These are phyloP conservation scores for Paramyrothecium sp. DNA, from an alignment of 2,329 filamentous ascomycete species.

Conservation along the genomic window DNA sequence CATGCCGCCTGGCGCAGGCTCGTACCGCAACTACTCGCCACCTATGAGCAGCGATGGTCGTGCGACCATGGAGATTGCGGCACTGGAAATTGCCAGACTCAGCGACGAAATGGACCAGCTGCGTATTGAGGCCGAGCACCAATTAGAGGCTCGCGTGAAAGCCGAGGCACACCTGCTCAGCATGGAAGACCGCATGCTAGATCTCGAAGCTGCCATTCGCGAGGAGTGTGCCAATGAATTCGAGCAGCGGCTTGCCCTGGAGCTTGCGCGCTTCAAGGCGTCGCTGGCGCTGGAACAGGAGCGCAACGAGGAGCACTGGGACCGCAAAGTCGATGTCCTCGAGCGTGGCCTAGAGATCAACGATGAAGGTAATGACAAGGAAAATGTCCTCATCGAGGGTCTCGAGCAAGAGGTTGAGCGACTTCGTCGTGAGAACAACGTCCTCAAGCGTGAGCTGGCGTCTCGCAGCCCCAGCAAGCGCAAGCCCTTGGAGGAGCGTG, in stretches of 20 bases:
- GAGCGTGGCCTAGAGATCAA: slow-evolving; percentile 48
- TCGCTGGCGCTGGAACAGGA: slow-evolving; percentile 78
- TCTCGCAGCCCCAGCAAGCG: slow-evolving; percentile 63
- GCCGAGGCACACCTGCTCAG: slow-evolving; percentile 72
- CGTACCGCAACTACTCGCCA: slow-evolving; percentile 38
- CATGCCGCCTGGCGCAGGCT: slow-evolving; percentile 33
- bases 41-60: slow-evolving; percentile 46
- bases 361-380: slow-evolving; percentile 52
- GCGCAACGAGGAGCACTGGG: slow-evolving; percentile 78
- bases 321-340: slow-evolving; percentile 75
- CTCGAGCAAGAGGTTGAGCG: slow-evolving; percentile 71
- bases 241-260: slow-evolving; percentile 71
- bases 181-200: slow-evolving; percentile 63
- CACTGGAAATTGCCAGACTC: slow-evolving; percentile 78
- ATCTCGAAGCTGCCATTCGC: slow-evolving; percentile 78
- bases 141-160: slow-evolving; percentile 67
- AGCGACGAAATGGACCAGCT: slow-evolving; percentile 70
- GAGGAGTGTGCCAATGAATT: slow-evolving; percentile 89
- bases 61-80: slow-evolving; percentile 78
- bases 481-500: slow-evolving; percentile 52
- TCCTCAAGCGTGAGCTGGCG: slow-evolving; percentile 64
- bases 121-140: slow-evolving; percentile 65
- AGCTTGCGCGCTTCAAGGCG: slow-evolving; percentile 78
- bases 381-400: slow-evolving; percentile 61
- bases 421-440: slow-evolving; percentile 61